Evolutionary conservation across 2,329 filamentous ascomycete genomes (phyloP).

Genomic region (Botrytis paeoniae): DNA sequence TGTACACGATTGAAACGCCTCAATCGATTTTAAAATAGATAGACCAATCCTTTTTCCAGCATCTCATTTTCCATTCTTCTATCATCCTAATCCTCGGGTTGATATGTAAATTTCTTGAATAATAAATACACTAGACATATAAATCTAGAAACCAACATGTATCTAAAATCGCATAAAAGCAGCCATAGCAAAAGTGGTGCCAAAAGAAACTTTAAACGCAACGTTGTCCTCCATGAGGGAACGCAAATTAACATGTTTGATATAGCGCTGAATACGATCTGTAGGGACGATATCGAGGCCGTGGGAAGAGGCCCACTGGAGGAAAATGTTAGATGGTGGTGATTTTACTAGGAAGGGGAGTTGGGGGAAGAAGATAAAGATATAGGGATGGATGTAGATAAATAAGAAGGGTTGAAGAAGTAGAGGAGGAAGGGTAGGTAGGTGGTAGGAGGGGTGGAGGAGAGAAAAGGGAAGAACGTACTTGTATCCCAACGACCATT

Average conservation of each 20-base stretch:
- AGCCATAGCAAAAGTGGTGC: slow-evolving; percentile 69
- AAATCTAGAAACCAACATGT: background rate
- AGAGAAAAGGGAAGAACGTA: slow-evolving; percentile 12
- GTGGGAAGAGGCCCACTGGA: slow-evolving; percentile 48
- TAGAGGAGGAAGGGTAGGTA: background rate
- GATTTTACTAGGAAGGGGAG: background rate
- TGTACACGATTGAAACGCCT: background rate
- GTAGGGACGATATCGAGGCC: slow-evolving; percentile 47
- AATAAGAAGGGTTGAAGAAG: background rate
- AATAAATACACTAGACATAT: background rate
- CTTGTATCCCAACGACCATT: slow-evolving; percentile 51
- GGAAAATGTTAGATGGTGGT: slow-evolving; percentile 19
- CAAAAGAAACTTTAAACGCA: slow-evolving; percentile 55
- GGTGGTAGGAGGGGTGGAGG: background rate
- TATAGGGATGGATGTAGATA: background rate
- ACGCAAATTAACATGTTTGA: slow-evolving; percentile 48
- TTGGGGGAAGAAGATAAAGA: background rate
- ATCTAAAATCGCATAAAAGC: slow-evolving; percentile 57
- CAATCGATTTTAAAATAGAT: background rate
- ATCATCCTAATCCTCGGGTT: slow-evolving; percentile 43
- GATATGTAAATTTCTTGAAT: background rate
- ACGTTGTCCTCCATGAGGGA: slow-evolving; percentile 39
- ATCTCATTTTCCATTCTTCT: slow-evolving; percentile 55
- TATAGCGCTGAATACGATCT: slow-evolving; percentile 46
- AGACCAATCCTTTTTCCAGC: background rate